These are phyloP conservation scores for Populus euphratica DNA, from an alignment of 345 rosid species.

Conservation along the genomic window DNA sequence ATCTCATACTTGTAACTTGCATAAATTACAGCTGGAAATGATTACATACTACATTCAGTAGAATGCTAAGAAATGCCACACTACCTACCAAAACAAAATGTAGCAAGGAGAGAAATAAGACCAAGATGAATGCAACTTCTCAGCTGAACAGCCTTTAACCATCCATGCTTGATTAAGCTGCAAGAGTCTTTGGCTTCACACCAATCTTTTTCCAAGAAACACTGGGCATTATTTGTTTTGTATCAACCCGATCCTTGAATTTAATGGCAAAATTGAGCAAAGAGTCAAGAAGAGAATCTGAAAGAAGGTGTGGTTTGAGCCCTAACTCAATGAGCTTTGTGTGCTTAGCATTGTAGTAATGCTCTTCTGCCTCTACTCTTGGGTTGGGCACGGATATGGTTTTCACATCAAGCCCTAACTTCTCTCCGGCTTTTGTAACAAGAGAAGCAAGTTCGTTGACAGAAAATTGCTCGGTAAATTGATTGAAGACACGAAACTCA, in stretches of 20 bases:
- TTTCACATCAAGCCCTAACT: slow-evolving; percentile 77
- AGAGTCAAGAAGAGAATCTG: slow-evolving; percentile 88
- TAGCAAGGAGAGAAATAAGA: neutral
- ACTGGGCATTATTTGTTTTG: slow-evolving; percentile 87
- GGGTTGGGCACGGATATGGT: slow-evolving; percentile 82
- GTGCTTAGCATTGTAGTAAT: slow-evolving; percentile 96
- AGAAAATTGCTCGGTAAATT: slow-evolving; percentile 93
- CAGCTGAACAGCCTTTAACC: neutral
- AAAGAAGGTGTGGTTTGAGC: slow-evolving; percentile 81
- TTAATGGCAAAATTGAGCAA: slow-evolving; percentile 75
- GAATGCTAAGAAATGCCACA: neutral
- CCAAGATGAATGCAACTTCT: neutral
- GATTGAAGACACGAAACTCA: slow-evolving; percentile 90
- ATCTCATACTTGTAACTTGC: neutral
- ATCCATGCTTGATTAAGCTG: slow-evolving; percentile 30
- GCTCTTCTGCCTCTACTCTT: slow-evolving; percentile 97
- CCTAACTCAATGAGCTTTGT: slow-evolving; percentile 94
- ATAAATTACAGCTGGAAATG: neutral
- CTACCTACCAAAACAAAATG: neutral
- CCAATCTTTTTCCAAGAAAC: slow-evolving; percentile 93
- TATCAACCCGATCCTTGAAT: slow-evolving; percentile 81
- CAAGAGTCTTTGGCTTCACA: slow-evolving; percentile 67
- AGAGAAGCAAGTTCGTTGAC: slow-evolving; percentile 85
- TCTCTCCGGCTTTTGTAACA: slow-evolving; percentile 77
- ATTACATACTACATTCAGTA: neutral